These are phyloP conservation scores for Pestalotiopsis sp. DNA, from an alignment of 2,329 filamentous ascomycete genomes.

Conservation along the genomic window DNA sequence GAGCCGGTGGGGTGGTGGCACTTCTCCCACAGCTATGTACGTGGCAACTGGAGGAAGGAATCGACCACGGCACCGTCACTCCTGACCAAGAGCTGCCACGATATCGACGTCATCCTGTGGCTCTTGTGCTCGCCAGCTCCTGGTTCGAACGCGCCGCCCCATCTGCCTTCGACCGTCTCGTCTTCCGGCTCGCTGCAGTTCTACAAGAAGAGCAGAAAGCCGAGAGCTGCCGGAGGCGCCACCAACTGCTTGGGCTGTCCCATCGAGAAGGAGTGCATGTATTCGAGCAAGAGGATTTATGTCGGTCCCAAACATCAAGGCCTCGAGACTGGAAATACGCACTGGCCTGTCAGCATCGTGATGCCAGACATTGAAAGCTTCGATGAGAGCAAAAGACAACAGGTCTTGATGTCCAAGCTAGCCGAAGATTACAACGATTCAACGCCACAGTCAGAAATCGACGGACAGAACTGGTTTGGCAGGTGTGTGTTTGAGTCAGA, in stretches of 20 bases:
- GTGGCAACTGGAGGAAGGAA: slow-evolving; percentile 90
- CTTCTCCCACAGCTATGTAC: slow-evolving; percentile 86
- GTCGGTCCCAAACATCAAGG: slow-evolving; percentile 61
- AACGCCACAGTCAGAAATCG: slow-evolving; percentile 47
- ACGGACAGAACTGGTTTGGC: slow-evolving; percentile 74
- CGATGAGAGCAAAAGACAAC: slow-evolving; percentile 39
- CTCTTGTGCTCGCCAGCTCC: slow-evolving; percentile 73
- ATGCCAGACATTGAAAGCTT: slow-evolving; percentile 88
- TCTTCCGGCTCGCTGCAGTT: slow-evolving; percentile 77
- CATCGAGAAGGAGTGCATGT: slow-evolving; percentile 74
- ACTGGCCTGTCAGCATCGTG: slow-evolving; percentile 89
- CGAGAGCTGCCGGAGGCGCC: slow-evolving; percentile 67
- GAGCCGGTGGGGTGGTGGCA: slow-evolving; percentile 98
- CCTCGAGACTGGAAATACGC: slow-evolving; percentile 63
- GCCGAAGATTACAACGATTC: slow-evolving; percentile 53
- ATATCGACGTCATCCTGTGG: slow-evolving; percentile 93
- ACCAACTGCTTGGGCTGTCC: slow-evolving; percentile 88
- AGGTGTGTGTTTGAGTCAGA: slow-evolving; percentile 93
- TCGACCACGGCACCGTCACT: slow-evolving; percentile 76
- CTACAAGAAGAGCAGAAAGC: slow-evolving; percentile 77
- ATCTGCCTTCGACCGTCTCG: slow-evolving; percentile 74
- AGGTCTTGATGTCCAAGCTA: slow-evolving; percentile 36
- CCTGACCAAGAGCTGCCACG: slow-evolving; percentile 93
- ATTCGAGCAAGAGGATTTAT: slow-evolving; percentile 84
- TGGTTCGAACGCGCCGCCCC: slow-evolving; percentile 50